Percentiles rank a stretch among this genome's conserved stretches.
Conservation (phyloP, 306 rosid genomes). For the Cicer arietinum region DNA sequence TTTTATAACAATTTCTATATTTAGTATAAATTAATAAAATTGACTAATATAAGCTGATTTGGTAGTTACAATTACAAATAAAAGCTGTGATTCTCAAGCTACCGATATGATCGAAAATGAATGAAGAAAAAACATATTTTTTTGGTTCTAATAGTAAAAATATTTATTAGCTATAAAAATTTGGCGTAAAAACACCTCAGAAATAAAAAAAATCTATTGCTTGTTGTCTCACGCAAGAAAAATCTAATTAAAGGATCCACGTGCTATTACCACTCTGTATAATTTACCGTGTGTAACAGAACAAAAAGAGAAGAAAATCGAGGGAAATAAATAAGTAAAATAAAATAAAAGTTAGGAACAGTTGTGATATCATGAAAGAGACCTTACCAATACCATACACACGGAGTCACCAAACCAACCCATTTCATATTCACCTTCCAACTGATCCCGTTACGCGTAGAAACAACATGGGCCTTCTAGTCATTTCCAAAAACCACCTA, state of each 20-base stretch:
- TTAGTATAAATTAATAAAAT: too few species aligned
- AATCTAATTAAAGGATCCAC: slow-evolving; percentile 3
- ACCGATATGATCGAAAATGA: not conserved
- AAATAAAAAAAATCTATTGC: slow-evolving; percentile 7
- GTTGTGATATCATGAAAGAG: slow-evolving; percentile 40
- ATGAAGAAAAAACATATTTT: not conserved
- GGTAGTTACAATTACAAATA: not conserved
- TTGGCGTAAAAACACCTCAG: slow-evolving; percentile 3
- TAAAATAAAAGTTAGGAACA: not conserved
- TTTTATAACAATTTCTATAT: too few species aligned
- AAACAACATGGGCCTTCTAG: not conserved
- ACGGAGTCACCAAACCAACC: slow-evolving; percentile 32
- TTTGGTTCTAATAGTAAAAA: too few species aligned
- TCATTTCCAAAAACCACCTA: slow-evolving; percentile 27
- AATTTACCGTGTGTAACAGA: not conserved
- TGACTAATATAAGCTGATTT: not conserved
- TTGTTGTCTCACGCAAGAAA: slow-evolving; percentile 24
- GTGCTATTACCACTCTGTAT: not conserved
- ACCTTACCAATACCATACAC: slow-evolving; percentile 23
- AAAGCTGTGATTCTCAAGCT: not conserved
- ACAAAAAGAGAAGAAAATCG: not conserved
- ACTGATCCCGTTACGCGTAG: not conserved
- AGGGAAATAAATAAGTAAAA: not conserved
- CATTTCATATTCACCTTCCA: slow-evolving; percentile 1
- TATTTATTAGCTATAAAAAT: not conserved